Evolutionary conservation across 345 rosid genomes (phyloP).

Genomic region (Lepidium didymum): DNA sequence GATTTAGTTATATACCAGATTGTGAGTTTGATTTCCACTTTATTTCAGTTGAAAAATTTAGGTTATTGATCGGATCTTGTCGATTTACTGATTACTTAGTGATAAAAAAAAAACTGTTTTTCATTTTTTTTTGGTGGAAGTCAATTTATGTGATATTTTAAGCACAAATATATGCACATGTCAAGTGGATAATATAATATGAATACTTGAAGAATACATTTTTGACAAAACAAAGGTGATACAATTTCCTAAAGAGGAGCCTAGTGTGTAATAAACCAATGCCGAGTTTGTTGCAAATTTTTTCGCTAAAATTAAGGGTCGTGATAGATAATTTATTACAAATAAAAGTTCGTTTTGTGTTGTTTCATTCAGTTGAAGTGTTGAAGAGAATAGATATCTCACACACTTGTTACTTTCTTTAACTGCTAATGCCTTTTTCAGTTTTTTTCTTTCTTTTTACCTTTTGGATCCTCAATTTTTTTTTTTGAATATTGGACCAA

Average conservation of each 20-base stretch:
- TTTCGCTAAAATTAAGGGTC: neutral
- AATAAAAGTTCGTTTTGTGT: neutral
- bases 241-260: neutral
- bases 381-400: too few species aligned
- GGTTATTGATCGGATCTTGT: too few species aligned
- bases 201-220: neutral
- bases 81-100: too few species aligned
- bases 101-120: neutral
- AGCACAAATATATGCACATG: neutral
- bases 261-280: neutral
- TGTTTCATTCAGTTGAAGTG: neutral
- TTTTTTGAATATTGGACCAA: too few species aligned
- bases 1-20: too few species aligned
- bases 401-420: too few species aligned
- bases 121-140: neutral
- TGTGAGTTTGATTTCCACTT: too few species aligned
- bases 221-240: neutral
- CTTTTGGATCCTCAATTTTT: neutral
- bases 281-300: neutral
- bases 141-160: neutral
- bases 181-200: conserved; percentile 10
- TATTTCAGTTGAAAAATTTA: too few species aligned
- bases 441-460: neutral
- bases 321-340: neutral
- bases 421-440: neutral